Evolutionary conservation across 352 stramenopile species (phyloP).

Genomic region (Globisporangium spinosum): DNA sequence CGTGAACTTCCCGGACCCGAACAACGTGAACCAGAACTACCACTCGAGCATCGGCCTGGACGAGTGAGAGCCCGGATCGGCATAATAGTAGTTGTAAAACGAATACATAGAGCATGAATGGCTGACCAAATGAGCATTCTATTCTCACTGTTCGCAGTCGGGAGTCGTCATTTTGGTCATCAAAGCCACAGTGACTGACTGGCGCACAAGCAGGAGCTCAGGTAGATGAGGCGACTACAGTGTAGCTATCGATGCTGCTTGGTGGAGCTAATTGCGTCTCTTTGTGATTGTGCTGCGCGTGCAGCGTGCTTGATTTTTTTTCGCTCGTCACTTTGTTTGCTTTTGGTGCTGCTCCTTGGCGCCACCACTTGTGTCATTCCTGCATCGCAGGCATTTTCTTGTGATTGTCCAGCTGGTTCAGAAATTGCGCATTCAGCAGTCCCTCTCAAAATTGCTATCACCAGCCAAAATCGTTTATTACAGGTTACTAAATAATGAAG

Average conservation of each 20-base stretch:
- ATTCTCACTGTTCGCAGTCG: too few relatives aligned
- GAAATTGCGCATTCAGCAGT: conserved; percentile 22
- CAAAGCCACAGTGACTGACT: too few relatives aligned
- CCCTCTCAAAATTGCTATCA: conserved; percentile 1
- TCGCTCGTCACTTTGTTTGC: conserved; percentile 1
- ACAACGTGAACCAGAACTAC: conserved; percentile 9
- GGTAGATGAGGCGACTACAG: too few relatives aligned
- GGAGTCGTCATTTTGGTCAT: too few relatives aligned
- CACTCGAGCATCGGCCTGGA: conserved; percentile 2
- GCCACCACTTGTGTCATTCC: background rate
- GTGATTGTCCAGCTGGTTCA: conserved; percentile 18
- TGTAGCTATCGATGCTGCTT: too few relatives aligned
- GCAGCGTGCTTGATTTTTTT: background rate
- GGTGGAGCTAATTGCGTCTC: background rate
- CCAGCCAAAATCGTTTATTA: background rate
- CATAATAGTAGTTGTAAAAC: background rate
- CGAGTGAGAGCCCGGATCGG: background rate
- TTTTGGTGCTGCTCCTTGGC: background rate
- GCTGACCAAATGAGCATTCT: too few relatives aligned
- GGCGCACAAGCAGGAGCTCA: too few relatives aligned
- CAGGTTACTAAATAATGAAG: background rate
- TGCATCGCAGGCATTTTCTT: conserved; percentile 27
- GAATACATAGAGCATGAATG: background rate
- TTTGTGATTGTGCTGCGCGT: background rate
- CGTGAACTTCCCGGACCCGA: conserved; percentile 50